phyloP scores from a whole-genome alignment of 805 yeast genomes.

The Cyberlindnera xylosilytica region DNA sequence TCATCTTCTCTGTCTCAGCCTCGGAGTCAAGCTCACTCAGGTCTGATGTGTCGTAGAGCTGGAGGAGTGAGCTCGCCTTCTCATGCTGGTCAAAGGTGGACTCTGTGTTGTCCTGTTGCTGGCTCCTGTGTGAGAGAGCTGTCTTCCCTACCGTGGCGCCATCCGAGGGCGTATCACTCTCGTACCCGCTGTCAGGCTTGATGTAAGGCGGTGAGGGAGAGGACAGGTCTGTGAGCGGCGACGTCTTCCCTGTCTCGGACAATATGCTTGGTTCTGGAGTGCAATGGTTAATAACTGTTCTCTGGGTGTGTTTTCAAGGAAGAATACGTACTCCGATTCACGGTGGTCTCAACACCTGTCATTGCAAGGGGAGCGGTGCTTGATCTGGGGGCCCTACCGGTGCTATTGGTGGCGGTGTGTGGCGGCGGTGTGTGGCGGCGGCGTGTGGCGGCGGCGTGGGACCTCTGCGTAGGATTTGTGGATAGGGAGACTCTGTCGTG shows the following conservation, averaged over 20 bases:
- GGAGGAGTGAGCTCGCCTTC: background rate
- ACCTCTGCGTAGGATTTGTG: too few species aligned
- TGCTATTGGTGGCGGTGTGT: too few species aligned
- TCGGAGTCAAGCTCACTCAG: slow-evolving; percentile 69
- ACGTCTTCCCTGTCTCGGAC: slow-evolving; percentile 26
- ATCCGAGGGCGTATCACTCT: background rate
- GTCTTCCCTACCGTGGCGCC: background rate
- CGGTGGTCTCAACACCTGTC: slow-evolving; percentile 20
- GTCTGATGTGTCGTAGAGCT: slow-evolving; percentile 35
- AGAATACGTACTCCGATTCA: slow-evolving; percentile 7
- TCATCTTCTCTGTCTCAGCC: slow-evolving; percentile 91
- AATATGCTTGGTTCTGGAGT: slow-evolving; percentile 5
- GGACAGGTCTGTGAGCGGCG: slow-evolving; percentile 27
- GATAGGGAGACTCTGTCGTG: too few species aligned
- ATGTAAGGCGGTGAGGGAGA: slow-evolving; percentile 24
- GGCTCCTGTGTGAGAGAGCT: background rate
- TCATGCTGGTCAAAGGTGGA: background rate
- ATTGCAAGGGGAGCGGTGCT: slow-evolving; percentile 5
- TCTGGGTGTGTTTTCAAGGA: background rate
- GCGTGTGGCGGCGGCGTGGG: too few species aligned
- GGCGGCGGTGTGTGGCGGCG: background rate
- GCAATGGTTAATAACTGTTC: background rate
- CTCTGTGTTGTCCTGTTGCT: background rate
- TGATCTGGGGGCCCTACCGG: slow-evolving; percentile 1
- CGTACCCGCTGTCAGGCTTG: slow-evolving; percentile 7